Percentiles rank a stretch among this genome's conserved stretches.
Evolutionary conservation across 176 grass and related monocot genomes (phyloP).

Genomic region (Oryza brachyantha): DNA sequence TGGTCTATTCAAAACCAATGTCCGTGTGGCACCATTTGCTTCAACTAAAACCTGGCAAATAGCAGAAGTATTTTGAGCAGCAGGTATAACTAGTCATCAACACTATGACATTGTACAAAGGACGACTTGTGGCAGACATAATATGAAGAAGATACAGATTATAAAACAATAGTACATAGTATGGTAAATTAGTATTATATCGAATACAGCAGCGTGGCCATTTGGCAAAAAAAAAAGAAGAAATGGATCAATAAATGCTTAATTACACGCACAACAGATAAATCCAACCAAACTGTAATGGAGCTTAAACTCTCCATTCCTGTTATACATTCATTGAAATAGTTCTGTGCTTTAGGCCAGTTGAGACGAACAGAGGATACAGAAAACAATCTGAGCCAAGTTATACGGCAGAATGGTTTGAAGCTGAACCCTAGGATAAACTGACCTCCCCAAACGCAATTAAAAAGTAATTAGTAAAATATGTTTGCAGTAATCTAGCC

Average conservation of each 20-base stretch:
- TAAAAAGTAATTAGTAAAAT: too few species aligned
- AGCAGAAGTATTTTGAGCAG: background rate
- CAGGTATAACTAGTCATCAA: background rate
- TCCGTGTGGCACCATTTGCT: slow-evolving; percentile 69
- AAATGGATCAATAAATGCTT: background rate
- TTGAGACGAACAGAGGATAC: background rate
- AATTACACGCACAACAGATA: background rate
- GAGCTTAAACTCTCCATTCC: background rate
- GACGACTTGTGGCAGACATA: background rate
- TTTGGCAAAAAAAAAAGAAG: background rate
- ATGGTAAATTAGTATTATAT: too few species aligned
- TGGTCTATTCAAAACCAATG: slow-evolving; percentile 80
- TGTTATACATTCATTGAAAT: background rate
- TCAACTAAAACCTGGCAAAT: slow-evolving; percentile 74
- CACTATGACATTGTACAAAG: background rate
- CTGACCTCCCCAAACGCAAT: too few species aligned
- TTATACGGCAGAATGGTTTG: too few species aligned
- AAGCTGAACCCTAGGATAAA: too few species aligned
- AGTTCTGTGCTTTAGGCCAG: too few species aligned
- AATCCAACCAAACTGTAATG: background rate
- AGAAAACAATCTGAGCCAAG: too few species aligned
- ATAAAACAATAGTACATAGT: background rate
- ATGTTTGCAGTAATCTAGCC: background rate
- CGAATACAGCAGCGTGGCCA: background rate
- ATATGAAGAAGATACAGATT: background rate